A percentile compares a stretch with the other conserved stretches of the same genome.
Conservation (phyloP, 768 basidiomycete species). For the Multifurca ochricompacta region DNA sequence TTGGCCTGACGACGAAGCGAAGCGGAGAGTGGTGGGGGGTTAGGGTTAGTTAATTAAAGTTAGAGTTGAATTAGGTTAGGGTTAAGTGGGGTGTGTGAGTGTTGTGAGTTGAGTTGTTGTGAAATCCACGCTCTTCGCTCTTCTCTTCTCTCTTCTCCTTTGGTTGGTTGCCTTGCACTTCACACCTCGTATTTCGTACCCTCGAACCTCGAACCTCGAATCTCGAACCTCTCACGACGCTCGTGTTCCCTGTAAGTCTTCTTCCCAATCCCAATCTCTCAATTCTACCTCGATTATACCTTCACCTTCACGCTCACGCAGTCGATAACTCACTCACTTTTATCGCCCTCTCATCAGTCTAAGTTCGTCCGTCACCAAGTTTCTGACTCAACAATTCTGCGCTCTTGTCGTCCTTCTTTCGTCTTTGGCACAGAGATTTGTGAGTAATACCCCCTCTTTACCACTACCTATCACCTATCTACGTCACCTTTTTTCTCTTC, state of each 20-base stretch:
- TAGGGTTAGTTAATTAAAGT: too few species aligned
- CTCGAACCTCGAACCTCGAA: too few species aligned
- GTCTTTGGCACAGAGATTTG: slow-evolving; percentile 12
- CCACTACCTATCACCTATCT: not conserved
- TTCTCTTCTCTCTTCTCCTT: not conserved
- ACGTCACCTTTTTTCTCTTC: not conserved
- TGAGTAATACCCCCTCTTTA: slow-evolving; percentile 3
- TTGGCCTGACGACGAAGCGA: too few species aligned
- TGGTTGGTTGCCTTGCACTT: slow-evolving; percentile 20
- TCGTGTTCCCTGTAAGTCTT: slow-evolving; percentile 16
- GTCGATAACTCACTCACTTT: slow-evolving; percentile 2
- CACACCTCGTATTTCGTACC: too few species aligned
- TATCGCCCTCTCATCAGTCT: slow-evolving; percentile 14
- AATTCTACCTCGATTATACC: not conserved
- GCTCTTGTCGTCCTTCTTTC: slow-evolving; percentile 12
- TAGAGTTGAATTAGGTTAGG: too few species aligned
- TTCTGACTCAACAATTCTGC: slow-evolving; percentile 12
- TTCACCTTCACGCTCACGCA: not conserved
- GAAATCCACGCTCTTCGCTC: not conserved
- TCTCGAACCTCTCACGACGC: too few species aligned
- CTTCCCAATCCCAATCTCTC: not conserved
- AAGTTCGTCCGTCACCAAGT: slow-evolving; percentile 5
- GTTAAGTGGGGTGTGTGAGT: too few species aligned
- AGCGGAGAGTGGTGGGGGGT: too few species aligned
- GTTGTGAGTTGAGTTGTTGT: too few species aligned